Evolutionary conservation across 2,329 filamentous ascomycete species (phyloP).

Genomic region (Xylaria sp.): DNA sequence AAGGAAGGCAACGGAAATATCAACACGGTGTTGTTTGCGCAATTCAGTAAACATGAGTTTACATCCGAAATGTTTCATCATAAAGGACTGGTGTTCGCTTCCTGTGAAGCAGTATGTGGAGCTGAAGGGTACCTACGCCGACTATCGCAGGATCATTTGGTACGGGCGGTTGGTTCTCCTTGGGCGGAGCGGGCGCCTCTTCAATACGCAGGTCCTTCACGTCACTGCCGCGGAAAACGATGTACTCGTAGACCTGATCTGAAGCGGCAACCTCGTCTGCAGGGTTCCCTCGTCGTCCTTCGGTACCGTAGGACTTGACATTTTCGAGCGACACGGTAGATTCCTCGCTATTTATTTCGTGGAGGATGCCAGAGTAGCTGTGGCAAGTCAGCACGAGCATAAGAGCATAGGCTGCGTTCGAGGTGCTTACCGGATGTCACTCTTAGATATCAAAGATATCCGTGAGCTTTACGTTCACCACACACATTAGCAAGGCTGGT

Average conservation of each 20-base stretch:
- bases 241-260: slow-evolving; percentile 95
- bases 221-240: slow-evolving; percentile 97
- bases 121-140: slow-evolving; percentile 77
- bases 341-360: slow-evolving; percentile 97
- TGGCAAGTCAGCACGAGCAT: slow-evolving; percentile 36
- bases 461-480: slow-evolving; percentile 70
- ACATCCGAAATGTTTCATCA: slow-evolving; percentile 99
- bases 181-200: slow-evolving; percentile 77
- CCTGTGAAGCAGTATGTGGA: slow-evolving; percentile 11
- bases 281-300: slow-evolving; percentile 83
- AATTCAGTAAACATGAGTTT: slow-evolving; percentile 86
- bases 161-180: slow-evolving; percentile 80
- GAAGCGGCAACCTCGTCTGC: slow-evolving; percentile 86
- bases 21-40: slow-evolving; percentile 94
- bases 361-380: slow-evolving; percentile 97
- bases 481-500: slow-evolving; percentile 36
- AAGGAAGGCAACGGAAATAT: slow-evolving; percentile 99
- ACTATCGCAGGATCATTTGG: slow-evolving; percentile 97
- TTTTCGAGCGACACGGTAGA: slow-evolving; percentile 97
- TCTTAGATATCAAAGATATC: slow-evolving; percentile 97
- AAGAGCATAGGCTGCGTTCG: slow-evolving; percentile 28
- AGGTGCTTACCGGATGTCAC: slow-evolving; percentile 85
- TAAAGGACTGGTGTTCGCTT: slow-evolving; percentile 51
- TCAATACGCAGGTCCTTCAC: slow-evolving; percentile 98
- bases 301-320: slow-evolving; percentile 93